phyloP scores from a whole-genome alignment of 768 basidiomycete genomes.

The Tricholoma sp. region DNA sequence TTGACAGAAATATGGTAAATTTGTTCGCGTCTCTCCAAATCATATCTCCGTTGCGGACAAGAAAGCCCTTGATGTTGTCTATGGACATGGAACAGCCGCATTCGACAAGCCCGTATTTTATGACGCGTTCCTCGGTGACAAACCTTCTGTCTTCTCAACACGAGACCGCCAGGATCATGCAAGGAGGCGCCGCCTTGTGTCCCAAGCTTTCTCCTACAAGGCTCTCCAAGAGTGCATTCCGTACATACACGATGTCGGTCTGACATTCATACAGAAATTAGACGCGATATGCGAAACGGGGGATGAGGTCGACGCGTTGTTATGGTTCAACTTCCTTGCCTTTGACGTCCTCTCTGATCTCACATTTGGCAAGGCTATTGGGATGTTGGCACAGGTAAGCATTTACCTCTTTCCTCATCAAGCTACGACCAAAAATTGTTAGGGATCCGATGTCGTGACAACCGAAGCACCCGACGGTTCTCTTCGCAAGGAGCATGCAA shows the following conservation, averaged over 20 bases:
- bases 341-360: slow-evolving; percentile 29
- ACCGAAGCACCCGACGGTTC: slow-evolving; percentile 15
- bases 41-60: slow-evolving; percentile 27
- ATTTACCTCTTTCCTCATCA: not conserved
- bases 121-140: slow-evolving; percentile 22
- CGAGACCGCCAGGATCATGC: slow-evolving; percentile 26
- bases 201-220: slow-evolving; percentile 24
- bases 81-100: slow-evolving; percentile 25
- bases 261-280: slow-evolving; percentile 13
- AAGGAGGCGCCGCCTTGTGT: slow-evolving; percentile 24
- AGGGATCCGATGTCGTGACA: slow-evolving; percentile 22
- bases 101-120: slow-evolving; percentile 28
- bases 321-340: slow-evolving; percentile 30
- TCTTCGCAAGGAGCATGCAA: slow-evolving; percentile 17
- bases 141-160: slow-evolving; percentile 27
- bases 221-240: slow-evolving; percentile 15
- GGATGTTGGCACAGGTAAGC: slow-evolving; percentile 23
- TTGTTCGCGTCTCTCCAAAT: slow-evolving; percentile 28
- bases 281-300: slow-evolving; percentile 15
- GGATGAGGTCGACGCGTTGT: slow-evolving; percentile 17
- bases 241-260: slow-evolving; percentile 14
- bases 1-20: slow-evolving; percentile 21
- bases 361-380: slow-evolving; percentile 28
- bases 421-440: not conserved
- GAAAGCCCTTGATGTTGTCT: slow-evolving; percentile 22